A percentile compares a stretch with the other conserved stretches of the same genome.
Evolutionary conservation across 2,329 filamentous ascomycete species (phyloP).

Genomic region (Microcyclospora tardicrescens): DNA sequence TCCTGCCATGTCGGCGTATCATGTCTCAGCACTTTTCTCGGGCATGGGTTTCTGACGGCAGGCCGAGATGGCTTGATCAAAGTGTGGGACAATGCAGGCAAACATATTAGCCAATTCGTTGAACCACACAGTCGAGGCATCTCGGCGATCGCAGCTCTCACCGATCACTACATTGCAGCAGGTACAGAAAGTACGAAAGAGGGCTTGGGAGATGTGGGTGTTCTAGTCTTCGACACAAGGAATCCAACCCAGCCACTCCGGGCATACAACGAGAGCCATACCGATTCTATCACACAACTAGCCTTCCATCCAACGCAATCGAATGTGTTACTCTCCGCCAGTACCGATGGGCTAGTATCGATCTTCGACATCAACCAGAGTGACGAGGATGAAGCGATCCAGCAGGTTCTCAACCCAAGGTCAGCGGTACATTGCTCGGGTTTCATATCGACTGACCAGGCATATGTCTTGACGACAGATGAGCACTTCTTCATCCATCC

Average conservation of each 20-base stretch:
- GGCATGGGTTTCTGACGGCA: constrained; percentile 48
- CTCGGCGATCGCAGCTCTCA: constrained; percentile 50
- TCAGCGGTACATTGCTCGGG: constrained; percentile 63
- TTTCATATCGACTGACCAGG: constrained; percentile 51
- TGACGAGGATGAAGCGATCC: constrained; percentile 65
- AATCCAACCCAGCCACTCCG: constrained; percentile 25
- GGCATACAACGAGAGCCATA: constrained; percentile 34
- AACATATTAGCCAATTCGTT: constrained; percentile 8
- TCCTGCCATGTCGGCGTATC: constrained; percentile 52
- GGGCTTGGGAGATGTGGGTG: constrained; percentile 26
- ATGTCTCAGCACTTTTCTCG: constrained; percentile 38
- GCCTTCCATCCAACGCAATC: constrained; percentile 35
- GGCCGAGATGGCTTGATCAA: constrained; percentile 56
- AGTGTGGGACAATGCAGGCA: constrained; percentile 13
- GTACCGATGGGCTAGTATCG: constrained; percentile 68
- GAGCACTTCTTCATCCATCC: constrained; percentile 65
- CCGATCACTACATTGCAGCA: constrained; percentile 49
- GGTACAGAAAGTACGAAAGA: constrained; percentile 49
- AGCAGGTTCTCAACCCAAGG: constrained; percentile 67
- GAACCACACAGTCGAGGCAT: constrained; percentile 42
- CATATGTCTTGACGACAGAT: constrained; percentile 65
- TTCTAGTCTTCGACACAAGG: constrained; percentile 29
- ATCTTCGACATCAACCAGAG: constrained; percentile 57
- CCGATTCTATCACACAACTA: constrained; percentile 48
- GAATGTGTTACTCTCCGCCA: constrained; percentile 57